A percentile compares a stretch with the other conserved stretches of the same genome.
These are phyloP conservation scores for Zymoseptoria tritici DNA, from an alignment of 2,329 filamentous ascomycete species.

Conservation along the genomic window DNA sequence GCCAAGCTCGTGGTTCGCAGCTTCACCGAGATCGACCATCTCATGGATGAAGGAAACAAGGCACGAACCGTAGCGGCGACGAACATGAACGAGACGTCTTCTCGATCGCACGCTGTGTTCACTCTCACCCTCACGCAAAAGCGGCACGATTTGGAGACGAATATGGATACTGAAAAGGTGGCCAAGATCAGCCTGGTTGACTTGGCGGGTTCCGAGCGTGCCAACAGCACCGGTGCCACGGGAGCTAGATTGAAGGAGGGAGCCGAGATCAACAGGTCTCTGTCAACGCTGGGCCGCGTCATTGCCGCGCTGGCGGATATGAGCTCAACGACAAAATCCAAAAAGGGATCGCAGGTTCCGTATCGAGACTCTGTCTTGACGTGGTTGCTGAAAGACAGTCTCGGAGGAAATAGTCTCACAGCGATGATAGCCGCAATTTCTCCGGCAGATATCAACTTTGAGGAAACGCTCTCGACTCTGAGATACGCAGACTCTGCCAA, in stretches of 20 bases:
- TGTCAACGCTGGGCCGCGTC: slow-evolving; percentile 93
- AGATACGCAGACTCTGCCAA: slow-evolving; percentile 97
- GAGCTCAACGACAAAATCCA: slow-evolving; percentile 76
- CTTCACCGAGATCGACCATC: slow-evolving; percentile 89
- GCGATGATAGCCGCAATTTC: slow-evolving; percentile 99
- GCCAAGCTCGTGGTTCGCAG: slow-evolving; percentile 90
- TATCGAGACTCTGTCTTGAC: slow-evolving; percentile 96
- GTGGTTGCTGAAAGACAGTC: slow-evolving; percentile 92
- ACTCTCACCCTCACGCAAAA: slow-evolving; percentile 95
- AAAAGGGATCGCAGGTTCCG: slow-evolving; percentile 73
- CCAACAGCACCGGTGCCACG: slow-evolving; percentile 92
- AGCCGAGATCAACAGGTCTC: slow-evolving; percentile 93
- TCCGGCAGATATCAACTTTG: slow-evolving; percentile 97
- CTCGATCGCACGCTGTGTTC: slow-evolving; percentile 96
- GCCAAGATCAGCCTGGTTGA: slow-evolving; percentile 97
- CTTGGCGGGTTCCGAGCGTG: slow-evolving; percentile 93
- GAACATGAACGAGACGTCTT: slow-evolving; percentile 99
- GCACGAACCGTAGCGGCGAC: slow-evolving; percentile 94
- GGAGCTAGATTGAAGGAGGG: slow-evolving; percentile 93
- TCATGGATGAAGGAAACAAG: slow-evolving; percentile 99
- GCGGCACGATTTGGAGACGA: slow-evolving; percentile 80
- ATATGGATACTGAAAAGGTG: slow-evolving; percentile 95
- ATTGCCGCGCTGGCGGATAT: slow-evolving; percentile 92
- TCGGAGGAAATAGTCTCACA: slow-evolving; percentile 98
- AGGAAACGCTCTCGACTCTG: slow-evolving; percentile 91